A percentile compares a stretch with the other conserved stretches of the same genome.
Evolutionary conservation across 2,329 filamentous ascomycete species (phyloP).

Genomic region (Stemphylium lycopersici): DNA sequence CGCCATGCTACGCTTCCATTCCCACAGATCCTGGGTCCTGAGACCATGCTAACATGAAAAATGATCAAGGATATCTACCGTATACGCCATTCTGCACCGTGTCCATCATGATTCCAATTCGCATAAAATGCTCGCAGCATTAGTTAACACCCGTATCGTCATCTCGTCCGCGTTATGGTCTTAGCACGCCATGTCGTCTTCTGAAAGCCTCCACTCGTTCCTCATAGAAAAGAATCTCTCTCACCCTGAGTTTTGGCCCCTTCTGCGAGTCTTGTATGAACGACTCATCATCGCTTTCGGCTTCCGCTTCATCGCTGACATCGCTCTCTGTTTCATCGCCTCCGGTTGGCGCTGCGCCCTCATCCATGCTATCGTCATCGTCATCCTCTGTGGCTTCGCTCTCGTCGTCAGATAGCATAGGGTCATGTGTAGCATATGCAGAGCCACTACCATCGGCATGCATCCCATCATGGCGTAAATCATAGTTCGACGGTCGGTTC

Average conservation of each 20-base stretch:
- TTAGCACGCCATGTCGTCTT: slow-evolving; percentile 63
- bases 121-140: slow-evolving; percentile 8
- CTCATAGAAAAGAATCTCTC: slow-evolving; percentile 84
- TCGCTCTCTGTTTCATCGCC: slow-evolving; percentile 45
- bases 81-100: slow-evolving; percentile 20
- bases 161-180: slow-evolving; percentile 22
- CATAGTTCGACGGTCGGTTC: slow-evolving; percentile 56
- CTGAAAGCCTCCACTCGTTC: slow-evolving; percentile 79
- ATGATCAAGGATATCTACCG: slow-evolving; percentile 21
- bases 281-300: slow-evolving; percentile 59
- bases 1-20: not conserved
- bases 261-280: slow-evolving; percentile 56
- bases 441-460: slow-evolving; percentile 30
- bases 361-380: slow-evolving; percentile 58
- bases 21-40: not conserved
- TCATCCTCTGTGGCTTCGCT: slow-evolving; percentile 52
- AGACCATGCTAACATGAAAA: slow-evolving; percentile 9
- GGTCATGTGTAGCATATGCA: slow-evolving; percentile 37
- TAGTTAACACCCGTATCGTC: slow-evolving; percentile 7
- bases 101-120: slow-evolving; percentile 8
- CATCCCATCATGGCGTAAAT: slow-evolving; percentile 41
- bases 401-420: slow-evolving; percentile 45
- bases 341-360: slow-evolving; percentile 58
- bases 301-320: slow-evolving; percentile 46
- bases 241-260: slow-evolving; percentile 64